Conservation (phyloP, 257 asterid species). For the Nicotiana paniculata region DNA sequence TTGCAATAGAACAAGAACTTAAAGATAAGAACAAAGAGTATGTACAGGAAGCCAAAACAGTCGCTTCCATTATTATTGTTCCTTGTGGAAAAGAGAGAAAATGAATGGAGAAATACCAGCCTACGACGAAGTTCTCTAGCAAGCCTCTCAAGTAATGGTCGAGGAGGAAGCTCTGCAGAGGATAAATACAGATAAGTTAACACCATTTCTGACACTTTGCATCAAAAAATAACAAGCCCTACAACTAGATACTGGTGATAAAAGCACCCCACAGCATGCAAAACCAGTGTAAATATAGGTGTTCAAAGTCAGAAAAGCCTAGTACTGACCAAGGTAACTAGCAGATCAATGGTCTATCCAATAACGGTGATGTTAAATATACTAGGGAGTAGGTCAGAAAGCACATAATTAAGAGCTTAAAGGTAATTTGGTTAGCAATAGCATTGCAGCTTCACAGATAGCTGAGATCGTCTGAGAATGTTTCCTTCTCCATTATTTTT, state of each 20-base stretch:
- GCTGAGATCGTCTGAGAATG: background rate
- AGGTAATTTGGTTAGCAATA: background rate
- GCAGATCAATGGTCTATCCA: background rate
- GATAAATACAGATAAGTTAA: background rate
- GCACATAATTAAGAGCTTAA: background rate
- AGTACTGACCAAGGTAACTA: background rate
- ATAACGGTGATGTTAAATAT: background rate
- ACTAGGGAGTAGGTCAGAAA: background rate
- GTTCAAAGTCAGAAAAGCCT: background rate
- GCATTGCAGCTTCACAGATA: background rate
- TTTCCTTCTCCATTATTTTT: background rate
- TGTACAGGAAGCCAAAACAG: background rate
- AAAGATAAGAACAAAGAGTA: background rate
- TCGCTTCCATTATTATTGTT: background rate
- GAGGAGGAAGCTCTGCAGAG: constrained; percentile 83
- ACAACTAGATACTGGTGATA: background rate
- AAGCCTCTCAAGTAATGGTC: constrained; percentile 81
- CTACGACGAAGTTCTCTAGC: constrained; percentile 75
- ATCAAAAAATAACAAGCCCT: background rate
- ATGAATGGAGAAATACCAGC: constrained; percentile 42
- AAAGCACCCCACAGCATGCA: background rate
- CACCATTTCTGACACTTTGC: background rate
- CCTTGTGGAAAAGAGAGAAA: background rate
- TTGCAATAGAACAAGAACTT: background rate
- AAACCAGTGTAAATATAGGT: background rate